These are phyloP conservation scores for Onygenales sp. DNA, from an alignment of 2,329 filamentous ascomycete genomes.

Conservation along the genomic window DNA sequence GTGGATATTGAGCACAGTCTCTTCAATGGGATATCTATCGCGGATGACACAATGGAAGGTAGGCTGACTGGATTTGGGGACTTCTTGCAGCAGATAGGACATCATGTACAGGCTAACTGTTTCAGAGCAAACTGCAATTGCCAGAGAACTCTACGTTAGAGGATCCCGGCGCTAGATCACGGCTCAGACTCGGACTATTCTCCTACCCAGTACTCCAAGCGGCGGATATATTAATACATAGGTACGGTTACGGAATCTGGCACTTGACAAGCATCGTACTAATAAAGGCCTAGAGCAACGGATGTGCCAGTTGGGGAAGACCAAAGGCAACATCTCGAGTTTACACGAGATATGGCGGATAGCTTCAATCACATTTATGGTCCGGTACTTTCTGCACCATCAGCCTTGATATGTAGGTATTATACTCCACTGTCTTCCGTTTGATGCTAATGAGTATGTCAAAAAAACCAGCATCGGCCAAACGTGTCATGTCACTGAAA, in stretches of 20 bases:
- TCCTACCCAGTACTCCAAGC: conserved; percentile 95
- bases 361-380: conserved; percentile 76
- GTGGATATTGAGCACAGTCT: conserved; percentile 91
- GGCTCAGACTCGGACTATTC: conserved; percentile 79
- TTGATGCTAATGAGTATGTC: neutral
- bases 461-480: conserved; percentile 54
- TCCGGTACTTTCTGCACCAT: conserved; percentile 53
- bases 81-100: neutral
- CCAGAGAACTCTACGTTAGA: conserved; percentile 51
- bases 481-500: conserved; percentile 81
- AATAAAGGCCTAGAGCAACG: conserved; percentile 52
- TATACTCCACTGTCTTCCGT: conserved; percentile 1
- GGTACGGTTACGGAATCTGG: conserved; percentile 33
- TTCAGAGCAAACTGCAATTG: conserved; percentile 63
- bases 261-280: neutral
- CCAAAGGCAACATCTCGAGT: conserved; percentile 88
- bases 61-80: conserved; percentile 11
- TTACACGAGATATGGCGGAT: conserved; percentile 73
- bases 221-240: conserved; percentile 83
- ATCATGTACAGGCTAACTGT: neutral
- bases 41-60: conserved; percentile 99
- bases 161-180: conserved; percentile 45
- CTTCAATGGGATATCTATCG: conserved; percentile 85
- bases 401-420: conserved; percentile 59
- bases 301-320: conserved; percentile 97